These are phyloP conservation scores for Colletotrichum lini DNA, from an alignment of 2,329 filamentous ascomycete species.

Conservation along the genomic window DNA sequence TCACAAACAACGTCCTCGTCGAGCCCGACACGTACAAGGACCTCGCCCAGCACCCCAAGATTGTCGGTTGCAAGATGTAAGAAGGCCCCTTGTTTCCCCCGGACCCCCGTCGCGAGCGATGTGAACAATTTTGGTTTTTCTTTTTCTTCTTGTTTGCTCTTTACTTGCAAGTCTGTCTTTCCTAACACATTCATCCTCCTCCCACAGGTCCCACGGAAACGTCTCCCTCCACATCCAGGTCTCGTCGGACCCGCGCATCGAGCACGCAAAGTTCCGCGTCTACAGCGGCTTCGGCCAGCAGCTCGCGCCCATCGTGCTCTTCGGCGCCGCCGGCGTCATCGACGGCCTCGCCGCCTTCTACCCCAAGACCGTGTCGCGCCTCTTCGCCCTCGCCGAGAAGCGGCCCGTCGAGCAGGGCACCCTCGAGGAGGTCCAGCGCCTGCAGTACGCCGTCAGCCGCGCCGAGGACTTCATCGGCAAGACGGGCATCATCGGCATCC, in stretches of 20 bases:
- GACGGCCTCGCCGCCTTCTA: slow-evolving; percentile 77
- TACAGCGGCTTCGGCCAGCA: slow-evolving; percentile 78
- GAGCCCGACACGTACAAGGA: slow-evolving; percentile 69
- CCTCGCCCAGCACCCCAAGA: slow-evolving; percentile 74
- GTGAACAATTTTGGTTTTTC: too few species aligned
- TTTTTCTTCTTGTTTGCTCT: too few species aligned
- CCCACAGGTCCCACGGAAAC: slow-evolving; percentile 69
- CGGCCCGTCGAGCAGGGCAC: slow-evolving; percentile 55
- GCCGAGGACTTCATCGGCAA: slow-evolving; percentile 75
- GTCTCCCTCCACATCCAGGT: slow-evolving; percentile 76
- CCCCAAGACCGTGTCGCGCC: slow-evolving; percentile 71
- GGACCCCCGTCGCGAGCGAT: too few species aligned
- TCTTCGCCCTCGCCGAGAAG: slow-evolving; percentile 64
- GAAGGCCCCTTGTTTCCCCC: neutral
- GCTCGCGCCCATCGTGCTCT: slow-evolving; percentile 73
- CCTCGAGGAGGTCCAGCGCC: slow-evolving; percentile 66
- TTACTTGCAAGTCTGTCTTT: neutral
- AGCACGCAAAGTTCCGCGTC: slow-evolving; percentile 72
- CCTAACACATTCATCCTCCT: neutral
- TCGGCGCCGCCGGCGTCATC: slow-evolving; percentile 76
- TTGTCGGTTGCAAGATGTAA: slow-evolving; percentile 76
- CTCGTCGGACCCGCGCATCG: slow-evolving; percentile 71
- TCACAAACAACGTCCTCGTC: slow-evolving; percentile 74
- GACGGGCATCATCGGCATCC: slow-evolving; percentile 75
- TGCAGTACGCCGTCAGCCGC: slow-evolving; percentile 74